phyloP scores from a whole-genome alignment of 2,329 filamentous ascomycete genomes.

The Phaeoacremonium minimum region DNA sequence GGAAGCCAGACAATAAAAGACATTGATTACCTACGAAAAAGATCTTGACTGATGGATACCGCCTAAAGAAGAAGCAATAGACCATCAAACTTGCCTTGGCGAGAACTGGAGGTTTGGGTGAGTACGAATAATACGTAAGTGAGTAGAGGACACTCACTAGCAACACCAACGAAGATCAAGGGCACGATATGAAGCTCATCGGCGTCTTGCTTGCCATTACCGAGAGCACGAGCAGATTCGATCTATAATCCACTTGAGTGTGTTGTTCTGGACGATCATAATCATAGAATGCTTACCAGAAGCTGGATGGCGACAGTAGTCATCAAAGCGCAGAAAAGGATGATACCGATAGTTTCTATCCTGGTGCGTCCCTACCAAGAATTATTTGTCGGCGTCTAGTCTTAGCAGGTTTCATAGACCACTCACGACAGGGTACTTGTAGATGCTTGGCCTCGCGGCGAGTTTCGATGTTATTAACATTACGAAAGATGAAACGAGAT shows the following conservation, averaged over 20 bases:
- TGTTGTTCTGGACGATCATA: slow-evolving; percentile 23
- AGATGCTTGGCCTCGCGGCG: slow-evolving; percentile 54
- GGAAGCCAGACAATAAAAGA: too few relatives aligned
- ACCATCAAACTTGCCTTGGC: slow-evolving; percentile 47
- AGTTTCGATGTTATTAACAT: slow-evolving; percentile 57
- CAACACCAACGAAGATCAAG: slow-evolving; percentile 47
- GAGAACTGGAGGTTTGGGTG: slow-evolving; percentile 30
- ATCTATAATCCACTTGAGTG: too few relatives aligned
- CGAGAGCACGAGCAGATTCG: slow-evolving; percentile 51
- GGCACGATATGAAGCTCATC: slow-evolving; percentile 48
- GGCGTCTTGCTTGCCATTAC: slow-evolving; percentile 32
- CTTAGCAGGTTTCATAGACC: slow-evolving; percentile 4
- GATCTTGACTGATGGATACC: slow-evolving; percentile 50
- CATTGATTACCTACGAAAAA: slow-evolving; percentile 40
- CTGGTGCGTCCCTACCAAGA: slow-evolving; percentile 46
- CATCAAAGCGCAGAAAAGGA: slow-evolving; percentile 64
- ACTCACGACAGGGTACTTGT: slow-evolving; percentile 56
- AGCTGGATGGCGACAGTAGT: slow-evolving; percentile 61
- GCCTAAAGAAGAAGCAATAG: slow-evolving; percentile 48
- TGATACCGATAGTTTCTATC: slow-evolving; percentile 61
- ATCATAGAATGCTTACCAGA: too few relatives aligned
- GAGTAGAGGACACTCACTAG: slow-evolving; percentile 33
- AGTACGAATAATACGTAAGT: slow-evolving; percentile 7
- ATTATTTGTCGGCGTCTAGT: slow-evolving; percentile 6
- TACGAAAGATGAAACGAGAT: slow-evolving; percentile 59